A percentile compares a stretch with the other conserved stretches of the same genome.
Evolutionary conservation across 1,284 basidiomycete species (phyloP).

Genomic region (Tremellales sp.): DNA sequence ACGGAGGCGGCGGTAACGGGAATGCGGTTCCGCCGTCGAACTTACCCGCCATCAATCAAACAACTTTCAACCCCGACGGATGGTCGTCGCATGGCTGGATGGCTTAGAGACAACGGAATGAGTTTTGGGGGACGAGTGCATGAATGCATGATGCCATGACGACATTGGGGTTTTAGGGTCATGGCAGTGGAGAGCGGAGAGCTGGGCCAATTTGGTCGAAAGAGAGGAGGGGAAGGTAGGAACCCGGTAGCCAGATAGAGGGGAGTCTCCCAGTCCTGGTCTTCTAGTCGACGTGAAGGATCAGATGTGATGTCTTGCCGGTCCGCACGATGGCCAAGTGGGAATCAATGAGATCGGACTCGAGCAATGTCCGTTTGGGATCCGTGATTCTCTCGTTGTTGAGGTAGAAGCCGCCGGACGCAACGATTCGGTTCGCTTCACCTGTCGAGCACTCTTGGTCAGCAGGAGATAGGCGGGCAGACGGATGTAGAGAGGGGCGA

Average conservation of each 20-base stretch:
- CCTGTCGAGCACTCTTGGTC: constrained; percentile 39
- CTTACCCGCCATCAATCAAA: too few relatives aligned
- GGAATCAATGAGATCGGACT: constrained; percentile 59
- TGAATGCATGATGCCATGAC: too few relatives aligned
- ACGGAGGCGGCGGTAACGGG: too few relatives aligned
- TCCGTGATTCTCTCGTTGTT: constrained; percentile 53
- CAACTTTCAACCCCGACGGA: too few relatives aligned
- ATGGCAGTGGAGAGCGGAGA: background rate
- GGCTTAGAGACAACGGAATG: background rate
- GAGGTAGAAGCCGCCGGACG: constrained; percentile 55
- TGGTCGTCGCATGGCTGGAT: constrained; percentile 1
- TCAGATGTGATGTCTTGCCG: constrained; percentile 70
- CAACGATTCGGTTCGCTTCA: constrained; percentile 56
- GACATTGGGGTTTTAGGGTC: too few relatives aligned
- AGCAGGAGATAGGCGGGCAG: too few relatives aligned
- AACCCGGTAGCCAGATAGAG: too few relatives aligned
- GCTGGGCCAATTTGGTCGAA: background rate
- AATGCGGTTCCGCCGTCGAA: too few relatives aligned
- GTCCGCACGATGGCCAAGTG: constrained; percentile 65
- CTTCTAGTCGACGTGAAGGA: constrained; percentile 52
- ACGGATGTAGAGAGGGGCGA: constrained; percentile 11
- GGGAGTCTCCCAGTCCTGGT: too few relatives aligned
- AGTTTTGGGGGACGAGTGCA: background rate
- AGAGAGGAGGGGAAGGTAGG: background rate
- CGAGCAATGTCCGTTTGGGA: constrained; percentile 44